Conservation (phyloP, 2,329 filamentous ascomycete species). For the Aspergillus sergii region DNA sequence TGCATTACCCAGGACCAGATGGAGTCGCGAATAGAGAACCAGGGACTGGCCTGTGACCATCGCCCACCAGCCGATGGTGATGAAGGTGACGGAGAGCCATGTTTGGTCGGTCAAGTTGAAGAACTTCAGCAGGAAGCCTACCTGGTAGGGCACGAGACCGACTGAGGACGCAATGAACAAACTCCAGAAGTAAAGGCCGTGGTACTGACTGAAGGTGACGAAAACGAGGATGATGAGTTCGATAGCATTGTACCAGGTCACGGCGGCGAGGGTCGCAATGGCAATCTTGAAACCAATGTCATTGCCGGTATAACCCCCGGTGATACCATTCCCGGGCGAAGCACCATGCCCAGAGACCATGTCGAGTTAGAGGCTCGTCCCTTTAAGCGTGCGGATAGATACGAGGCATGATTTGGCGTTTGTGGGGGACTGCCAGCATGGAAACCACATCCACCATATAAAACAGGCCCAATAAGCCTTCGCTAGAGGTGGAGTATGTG, state of each 20-base stretch:
- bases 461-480: neutral
- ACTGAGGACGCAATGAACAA: constrained; percentile 47
- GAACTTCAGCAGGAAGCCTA: constrained; percentile 53
- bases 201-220: constrained; percentile 50
- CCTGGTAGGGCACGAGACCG: constrained; percentile 49
- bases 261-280: constrained; percentile 50
- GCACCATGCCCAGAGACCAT: constrained; percentile 8
- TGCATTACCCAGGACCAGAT: constrained; percentile 47
- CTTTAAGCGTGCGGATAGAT: neutral
- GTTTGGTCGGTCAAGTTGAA: constrained; percentile 40
- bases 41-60: constrained; percentile 54
- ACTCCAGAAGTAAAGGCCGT: constrained; percentile 55
- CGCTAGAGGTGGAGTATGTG: neutral
- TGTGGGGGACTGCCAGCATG: neutral
- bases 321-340: constrained; percentile 39
- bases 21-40: constrained; percentile 54
- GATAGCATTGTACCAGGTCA: constrained; percentile 54
- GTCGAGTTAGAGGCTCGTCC: constrained; percentile 1
- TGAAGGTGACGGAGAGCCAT: constrained; percentile 45
- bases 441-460: neutral
- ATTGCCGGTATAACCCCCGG: constrained; percentile 38
- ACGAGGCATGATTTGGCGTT: constrained; percentile 2
- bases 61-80: constrained; percentile 50
- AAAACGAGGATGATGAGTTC: constrained; percentile 54
- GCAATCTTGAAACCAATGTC: constrained; percentile 43